Evolutionary conservation across 2,329 filamentous ascomycete genomes (phyloP).

Genomic region (Exophiala viscosa): DNA sequence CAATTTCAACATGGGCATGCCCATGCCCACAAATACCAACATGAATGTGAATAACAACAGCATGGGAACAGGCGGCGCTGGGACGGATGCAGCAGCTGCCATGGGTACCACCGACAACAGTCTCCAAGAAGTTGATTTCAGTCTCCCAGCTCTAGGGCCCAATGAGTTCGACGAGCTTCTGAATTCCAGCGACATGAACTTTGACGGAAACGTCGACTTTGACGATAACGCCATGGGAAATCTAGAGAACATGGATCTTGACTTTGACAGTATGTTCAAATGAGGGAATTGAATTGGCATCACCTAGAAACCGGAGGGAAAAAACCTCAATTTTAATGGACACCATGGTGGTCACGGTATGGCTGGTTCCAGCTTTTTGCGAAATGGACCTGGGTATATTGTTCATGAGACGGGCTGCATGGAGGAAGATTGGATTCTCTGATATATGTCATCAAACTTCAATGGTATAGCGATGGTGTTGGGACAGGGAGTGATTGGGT

Average conservation of each 20-base stretch:
- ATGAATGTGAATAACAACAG: neutral
- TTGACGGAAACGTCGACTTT: constrained; percentile 41
- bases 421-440: too few species aligned
- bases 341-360: neutral
- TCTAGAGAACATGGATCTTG: constrained; percentile 21
- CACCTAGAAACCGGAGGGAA: neutral
- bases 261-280: constrained; percentile 27
- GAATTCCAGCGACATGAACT: constrained; percentile 39
- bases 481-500: too few species aligned
- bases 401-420: too few species aligned
- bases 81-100: neutral
- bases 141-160: constrained; percentile 22
- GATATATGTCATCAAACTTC: too few species aligned
- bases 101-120: constrained; percentile 9
- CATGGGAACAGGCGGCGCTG: constrained; percentile 19
- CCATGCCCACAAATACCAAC: constrained; percentile 29
- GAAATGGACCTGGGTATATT: neutral
- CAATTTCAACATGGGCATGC: constrained; percentile 21
- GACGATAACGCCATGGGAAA: constrained; percentile 33
- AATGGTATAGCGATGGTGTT: too few species aligned
- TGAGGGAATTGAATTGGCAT: neutral
- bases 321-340: neutral
- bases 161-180: constrained; percentile 34
- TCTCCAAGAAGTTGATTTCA: constrained; percentile 13
- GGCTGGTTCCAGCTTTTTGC: neutral